These are phyloP conservation scores for Penicillium sp. DNA, from an alignment of 2,329 filamentous ascomycete species.

Conservation along the genomic window DNA sequence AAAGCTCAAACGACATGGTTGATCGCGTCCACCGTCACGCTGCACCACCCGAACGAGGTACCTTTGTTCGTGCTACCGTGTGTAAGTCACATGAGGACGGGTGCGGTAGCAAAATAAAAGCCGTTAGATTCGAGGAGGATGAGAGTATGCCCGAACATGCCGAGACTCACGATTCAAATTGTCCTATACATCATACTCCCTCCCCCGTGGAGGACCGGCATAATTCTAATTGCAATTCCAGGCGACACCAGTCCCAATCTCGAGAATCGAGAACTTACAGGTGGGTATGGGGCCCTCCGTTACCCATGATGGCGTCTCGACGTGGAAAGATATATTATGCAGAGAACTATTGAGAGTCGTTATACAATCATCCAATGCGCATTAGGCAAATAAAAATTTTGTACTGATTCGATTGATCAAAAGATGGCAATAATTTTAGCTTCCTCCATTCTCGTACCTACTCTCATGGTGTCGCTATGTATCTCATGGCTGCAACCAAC, in stretches of 20 bases:
- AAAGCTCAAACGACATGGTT: not conserved
- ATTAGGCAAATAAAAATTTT: accelerated
- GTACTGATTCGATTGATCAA: not conserved
- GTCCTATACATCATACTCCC: not conserved
- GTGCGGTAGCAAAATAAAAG: not conserved
- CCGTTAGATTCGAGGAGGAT: conserved; percentile 2
- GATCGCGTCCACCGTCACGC: not conserved
- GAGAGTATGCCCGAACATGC: not conserved
- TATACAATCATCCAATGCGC: not conserved
- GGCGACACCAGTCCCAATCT: not conserved
- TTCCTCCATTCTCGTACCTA: not conserved
- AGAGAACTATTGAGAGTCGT: not conserved
- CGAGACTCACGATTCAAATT: not conserved
- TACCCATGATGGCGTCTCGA: not conserved
- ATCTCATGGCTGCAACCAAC: not conserved
- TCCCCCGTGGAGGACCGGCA: not conserved
- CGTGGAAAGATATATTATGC: not conserved
- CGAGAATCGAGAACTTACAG: not conserved
- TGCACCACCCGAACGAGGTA: not conserved
- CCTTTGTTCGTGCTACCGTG: not conserved
- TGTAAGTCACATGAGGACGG: not conserved
- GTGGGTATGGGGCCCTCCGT: conserved; percentile 3
- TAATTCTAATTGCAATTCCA: too few relatives aligned
- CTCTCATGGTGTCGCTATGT: not conserved
- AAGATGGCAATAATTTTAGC: not conserved